Percentiles rank a stretch among this genome's conserved stretches.
Conservation (phyloP, 805 yeast species). For the Ogataea nitratoaversa region DNA sequence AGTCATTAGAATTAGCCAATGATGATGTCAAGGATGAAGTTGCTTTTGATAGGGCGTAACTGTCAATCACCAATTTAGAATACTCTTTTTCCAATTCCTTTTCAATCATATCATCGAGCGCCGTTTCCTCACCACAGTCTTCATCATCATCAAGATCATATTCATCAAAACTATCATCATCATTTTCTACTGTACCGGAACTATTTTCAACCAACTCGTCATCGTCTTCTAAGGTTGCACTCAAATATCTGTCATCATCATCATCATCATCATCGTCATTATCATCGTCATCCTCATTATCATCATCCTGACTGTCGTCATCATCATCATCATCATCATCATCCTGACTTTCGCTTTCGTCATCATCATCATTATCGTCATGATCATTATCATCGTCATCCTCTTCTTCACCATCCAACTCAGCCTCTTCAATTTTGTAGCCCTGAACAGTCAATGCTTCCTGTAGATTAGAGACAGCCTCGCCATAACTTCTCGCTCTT, state of each 20-base stretch:
- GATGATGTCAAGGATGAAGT: background rate
- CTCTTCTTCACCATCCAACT: conserved; percentile 17
- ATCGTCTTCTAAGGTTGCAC: too few relatives aligned
- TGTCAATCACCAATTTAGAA: conserved; percentile 45
- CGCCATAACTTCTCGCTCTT: conserved; percentile 35
- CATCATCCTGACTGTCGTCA: conserved; percentile 15
- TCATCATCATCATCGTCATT: conserved; percentile 19
- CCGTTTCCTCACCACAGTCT: background rate
- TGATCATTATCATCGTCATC: conserved; percentile 28
- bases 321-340: conserved; percentile 17
- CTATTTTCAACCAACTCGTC: conserved; percentile 12
- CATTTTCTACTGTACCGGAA: conserved; percentile 4
- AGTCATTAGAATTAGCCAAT: background rate
- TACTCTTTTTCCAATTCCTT: conserved; percentile 50
- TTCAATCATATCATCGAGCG: conserved; percentile 25
- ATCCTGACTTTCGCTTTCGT: conserved; percentile 17
- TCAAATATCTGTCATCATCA: conserved; percentile 8
- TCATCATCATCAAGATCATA: background rate
- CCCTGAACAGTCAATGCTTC: conserved; percentile 22
- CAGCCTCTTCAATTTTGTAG: conserved; percentile 7
- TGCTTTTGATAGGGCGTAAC: background rate
- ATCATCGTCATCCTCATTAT: conserved; percentile 16
- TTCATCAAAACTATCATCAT: conserved; percentile 16
- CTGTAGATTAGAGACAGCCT: conserved; percentile 40
- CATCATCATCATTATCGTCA: conserved; percentile 31